Evolutionary conservation across 1,139 yeast species (phyloP), one percentile per base, ranked within the genome.

Genomic region (Zygotorulaspora mrakii): DNA sequence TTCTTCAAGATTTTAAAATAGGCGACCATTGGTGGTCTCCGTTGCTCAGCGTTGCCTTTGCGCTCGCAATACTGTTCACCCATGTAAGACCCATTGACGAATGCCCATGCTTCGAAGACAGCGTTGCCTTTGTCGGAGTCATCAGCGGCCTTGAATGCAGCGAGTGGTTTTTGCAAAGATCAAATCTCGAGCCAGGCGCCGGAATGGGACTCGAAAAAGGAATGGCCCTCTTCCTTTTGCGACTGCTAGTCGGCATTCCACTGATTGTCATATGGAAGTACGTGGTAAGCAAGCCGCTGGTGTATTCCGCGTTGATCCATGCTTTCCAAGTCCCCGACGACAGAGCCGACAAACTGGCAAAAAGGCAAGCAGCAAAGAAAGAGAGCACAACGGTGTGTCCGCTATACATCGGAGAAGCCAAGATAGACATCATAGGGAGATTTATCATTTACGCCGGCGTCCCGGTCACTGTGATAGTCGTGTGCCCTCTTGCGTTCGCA

Each of bases 101-200:
- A 54, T 91, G 98, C 59, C 98, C 98, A 0, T 91, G 98, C 60
- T 89, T 83, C 61, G 97, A 87, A 56, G 98, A 91, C 57, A 80
- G 94, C 6, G 96, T 91, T 14, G 95, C 97, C 2, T 91, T 91
- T 54, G 68, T 88, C 41, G 96, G 96, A 1, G 98, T 91, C 20
- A 72, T 88, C 14, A 70, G 82, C 35, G 97, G 97, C 0, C 54
- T 81, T 18, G 62, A 57, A 27, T 39, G 51, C 31, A 48, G 54
- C 29, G 55, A 53, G 36, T 59, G 62, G 62, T 27, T 52, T 21
- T 34, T 37, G 43, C 28, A 46, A 25, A 35, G 18, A 11, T 26
- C 40, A 17, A 45, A 45, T 5, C 32, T 40, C 14, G 31, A 29
- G 14, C 16, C 40, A 13, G 42, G 37, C 17, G 39, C 40, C 22